Conservation (phyloP, 768 basidiomycete species). For the Rhizopogon salebrosus region DNA sequence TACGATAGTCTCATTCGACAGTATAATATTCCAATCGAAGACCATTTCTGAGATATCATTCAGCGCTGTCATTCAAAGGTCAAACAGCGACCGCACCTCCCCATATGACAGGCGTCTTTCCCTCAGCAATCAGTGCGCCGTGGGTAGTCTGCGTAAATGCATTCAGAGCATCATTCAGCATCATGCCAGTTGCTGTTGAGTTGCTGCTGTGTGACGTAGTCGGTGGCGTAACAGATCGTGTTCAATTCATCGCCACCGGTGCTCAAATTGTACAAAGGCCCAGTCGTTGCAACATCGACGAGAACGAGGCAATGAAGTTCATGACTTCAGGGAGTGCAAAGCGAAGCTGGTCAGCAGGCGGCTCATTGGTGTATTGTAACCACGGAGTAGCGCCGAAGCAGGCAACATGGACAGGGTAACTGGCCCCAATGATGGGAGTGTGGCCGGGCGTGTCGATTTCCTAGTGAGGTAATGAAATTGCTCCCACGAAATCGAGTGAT, state of each 20-base stretch:
- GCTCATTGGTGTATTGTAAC: slow-evolving; percentile 51
- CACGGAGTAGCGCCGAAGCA: slow-evolving; percentile 52
- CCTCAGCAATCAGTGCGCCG: slow-evolving; percentile 19
- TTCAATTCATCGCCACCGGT: slow-evolving; percentile 81
- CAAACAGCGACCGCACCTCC: slow-evolving; percentile 24
- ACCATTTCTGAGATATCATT: slow-evolving; percentile 52
- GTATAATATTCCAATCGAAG: slow-evolving; percentile 44
- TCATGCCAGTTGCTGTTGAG: slow-evolving; percentile 34
- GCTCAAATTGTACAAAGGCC: slow-evolving; percentile 55
- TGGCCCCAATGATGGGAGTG: slow-evolving; percentile 52
- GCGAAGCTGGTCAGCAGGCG: slow-evolving; percentile 74
- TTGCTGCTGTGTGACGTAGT: slow-evolving; percentile 48
- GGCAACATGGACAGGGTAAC: slow-evolving; percentile 67
- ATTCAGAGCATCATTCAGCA: slow-evolving; percentile 36
- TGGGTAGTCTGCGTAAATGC: slow-evolving; percentile 33
- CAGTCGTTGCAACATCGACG: slow-evolving; percentile 39
- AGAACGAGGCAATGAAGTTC: slow-evolving; percentile 51
- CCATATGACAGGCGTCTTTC: slow-evolving; percentile 49
- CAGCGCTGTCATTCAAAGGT: neutral
- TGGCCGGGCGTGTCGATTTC: slow-evolving; percentile 81
- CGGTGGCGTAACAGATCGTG: slow-evolving; percentile 53
- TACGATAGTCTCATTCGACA: slow-evolving; percentile 47
- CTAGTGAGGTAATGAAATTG: slow-evolving; percentile 19
- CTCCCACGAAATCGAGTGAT: neutral
- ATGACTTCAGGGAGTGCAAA: slow-evolving; percentile 50